Conservation (phyloP, 352 stramenopile genomes). For the Hyaloperonospora brassicae region DNA sequence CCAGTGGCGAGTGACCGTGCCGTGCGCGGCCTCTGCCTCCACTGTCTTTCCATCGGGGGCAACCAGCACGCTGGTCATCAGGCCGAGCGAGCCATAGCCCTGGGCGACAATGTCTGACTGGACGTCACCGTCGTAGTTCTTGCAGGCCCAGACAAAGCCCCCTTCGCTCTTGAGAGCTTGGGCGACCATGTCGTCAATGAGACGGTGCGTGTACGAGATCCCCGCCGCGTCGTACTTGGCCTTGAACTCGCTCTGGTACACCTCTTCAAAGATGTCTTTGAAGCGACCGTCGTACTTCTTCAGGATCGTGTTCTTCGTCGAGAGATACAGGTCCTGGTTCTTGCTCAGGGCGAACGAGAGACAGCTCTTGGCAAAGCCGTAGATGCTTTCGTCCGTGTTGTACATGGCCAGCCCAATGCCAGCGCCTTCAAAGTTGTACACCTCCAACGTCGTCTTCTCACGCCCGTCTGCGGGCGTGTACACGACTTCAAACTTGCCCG, state of each 20-base stretch:
- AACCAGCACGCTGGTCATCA: slow-evolving; percentile 74
- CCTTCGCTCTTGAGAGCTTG: slow-evolving; percentile 67
- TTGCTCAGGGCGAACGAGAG: slow-evolving; percentile 59
- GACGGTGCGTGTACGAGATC: slow-evolving; percentile 70
- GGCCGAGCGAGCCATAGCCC: slow-evolving; percentile 67
- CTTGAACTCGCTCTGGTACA: slow-evolving; percentile 75
- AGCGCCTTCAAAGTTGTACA: slow-evolving; percentile 57
- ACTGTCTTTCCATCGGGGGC: slow-evolving; percentile 74
- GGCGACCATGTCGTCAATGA: slow-evolving; percentile 85
- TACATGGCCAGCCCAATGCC: slow-evolving; percentile 76
- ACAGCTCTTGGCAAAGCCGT: slow-evolving; percentile 64
- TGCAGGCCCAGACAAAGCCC: slow-evolving; percentile 76
- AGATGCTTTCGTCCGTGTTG: slow-evolving; percentile 79
- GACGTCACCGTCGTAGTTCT: slow-evolving; percentile 83
- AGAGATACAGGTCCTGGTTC: slow-evolving; percentile 60
- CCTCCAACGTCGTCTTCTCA: slow-evolving; percentile 40
- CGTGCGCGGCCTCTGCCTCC: slow-evolving; percentile 76
- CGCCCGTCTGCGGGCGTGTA: slow-evolving; percentile 53
- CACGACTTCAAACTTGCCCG: slow-evolving; percentile 67
- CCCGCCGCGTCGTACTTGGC: slow-evolving; percentile 59
- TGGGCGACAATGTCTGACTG: slow-evolving; percentile 76
- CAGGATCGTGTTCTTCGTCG: slow-evolving; percentile 81
- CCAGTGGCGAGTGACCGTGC: slow-evolving; percentile 79
- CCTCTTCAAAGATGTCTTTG: slow-evolving; percentile 77
- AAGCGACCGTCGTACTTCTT: slow-evolving; percentile 75